Conservation (phyloP, 139 green algal species). For the Volvox reticuliferus region DNA sequence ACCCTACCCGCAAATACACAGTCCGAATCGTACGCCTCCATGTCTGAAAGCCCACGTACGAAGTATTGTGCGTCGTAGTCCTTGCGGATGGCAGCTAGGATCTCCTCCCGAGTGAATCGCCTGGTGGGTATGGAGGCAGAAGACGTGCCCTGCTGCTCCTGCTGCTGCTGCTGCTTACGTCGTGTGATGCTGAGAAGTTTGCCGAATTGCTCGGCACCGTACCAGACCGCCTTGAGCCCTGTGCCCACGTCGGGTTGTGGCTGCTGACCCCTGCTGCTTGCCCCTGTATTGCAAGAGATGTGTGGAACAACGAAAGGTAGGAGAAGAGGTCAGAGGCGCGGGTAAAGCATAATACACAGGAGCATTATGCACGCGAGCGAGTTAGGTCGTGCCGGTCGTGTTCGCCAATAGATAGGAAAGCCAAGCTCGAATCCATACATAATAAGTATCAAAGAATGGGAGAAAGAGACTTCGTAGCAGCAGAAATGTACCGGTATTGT, state of each 20-base stretch:
- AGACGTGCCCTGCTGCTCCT: not conserved
- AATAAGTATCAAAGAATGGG: too few species aligned
- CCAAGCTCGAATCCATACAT: too few species aligned
- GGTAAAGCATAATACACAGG: too few species aligned
- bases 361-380: too few species aligned
- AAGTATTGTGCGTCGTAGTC: conserved; percentile 89
- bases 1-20: conserved; percentile 52
- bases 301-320: not conserved
- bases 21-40: conserved; percentile 63
- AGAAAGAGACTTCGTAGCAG: too few species aligned
- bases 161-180: not conserved
- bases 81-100: conserved; percentile 61
- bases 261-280: not conserved
- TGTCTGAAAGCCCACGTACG: conserved; percentile 66
- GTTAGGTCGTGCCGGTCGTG: too few species aligned
- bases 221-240: conserved; percentile 85
- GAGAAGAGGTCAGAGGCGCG: too few species aligned
- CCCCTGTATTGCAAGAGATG: not conserved
- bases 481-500: too few species aligned
- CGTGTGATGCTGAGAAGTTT: conserved; percentile 58
- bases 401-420: too few species aligned
- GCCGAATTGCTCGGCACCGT: conserved; percentile 84
- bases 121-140: not conserved
- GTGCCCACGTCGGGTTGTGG: conserved; percentile 28
- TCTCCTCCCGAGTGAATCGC: conserved; percentile 55